A percentile compares a stretch with the other conserved stretches of the same genome.
Evolutionary conservation across 2,329 filamentous ascomycete genomes (phyloP).

Genomic region (Setomelanomma holmii): DNA sequence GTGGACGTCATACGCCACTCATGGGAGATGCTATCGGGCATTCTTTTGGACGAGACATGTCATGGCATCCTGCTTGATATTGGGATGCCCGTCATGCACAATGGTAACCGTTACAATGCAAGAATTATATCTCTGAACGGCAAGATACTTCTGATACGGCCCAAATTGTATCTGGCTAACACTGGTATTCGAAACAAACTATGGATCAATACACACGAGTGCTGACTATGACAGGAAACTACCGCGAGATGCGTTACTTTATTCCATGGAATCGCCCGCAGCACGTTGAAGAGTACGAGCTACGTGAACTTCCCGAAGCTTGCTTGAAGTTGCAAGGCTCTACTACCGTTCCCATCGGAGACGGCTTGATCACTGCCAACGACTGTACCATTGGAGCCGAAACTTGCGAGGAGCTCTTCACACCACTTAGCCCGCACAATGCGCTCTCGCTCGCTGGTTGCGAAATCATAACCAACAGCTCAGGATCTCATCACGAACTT

Average conservation of each 20-base stretch:
- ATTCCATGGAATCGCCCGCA: constrained; percentile 51
- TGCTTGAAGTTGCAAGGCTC: constrained; percentile 63
- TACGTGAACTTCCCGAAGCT: constrained; percentile 53
- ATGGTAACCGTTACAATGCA: constrained; percentile 68
- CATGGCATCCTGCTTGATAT: constrained; percentile 62
- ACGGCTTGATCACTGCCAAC: constrained; percentile 66
- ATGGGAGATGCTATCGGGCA: constrained; percentile 66
- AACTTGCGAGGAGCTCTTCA: constrained; percentile 64
- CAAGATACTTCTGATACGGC: constrained; percentile 74
- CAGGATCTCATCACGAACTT: constrained; percentile 71
- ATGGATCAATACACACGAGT: not conserved
- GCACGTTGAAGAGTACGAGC: constrained; percentile 68
- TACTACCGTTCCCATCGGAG: constrained; percentile 69
- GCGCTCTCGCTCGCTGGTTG: constrained; percentile 71
- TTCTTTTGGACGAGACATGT: constrained; percentile 67
- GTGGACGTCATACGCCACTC: constrained; percentile 26
- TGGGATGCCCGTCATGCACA: constrained; percentile 60
- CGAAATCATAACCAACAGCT: constrained; percentile 73
- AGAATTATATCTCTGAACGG: constrained; percentile 70
- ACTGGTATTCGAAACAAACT: constrained; percentile 53
- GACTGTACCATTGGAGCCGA: constrained; percentile 71
- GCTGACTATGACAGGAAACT: not conserved
- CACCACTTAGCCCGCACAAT: constrained; percentile 58
- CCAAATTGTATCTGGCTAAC: constrained; percentile 74
- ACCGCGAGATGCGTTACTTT: constrained; percentile 50